Conservation (phyloP, 1,284 basidiomycete genomes). For the Volvariella surrecta region DNA sequence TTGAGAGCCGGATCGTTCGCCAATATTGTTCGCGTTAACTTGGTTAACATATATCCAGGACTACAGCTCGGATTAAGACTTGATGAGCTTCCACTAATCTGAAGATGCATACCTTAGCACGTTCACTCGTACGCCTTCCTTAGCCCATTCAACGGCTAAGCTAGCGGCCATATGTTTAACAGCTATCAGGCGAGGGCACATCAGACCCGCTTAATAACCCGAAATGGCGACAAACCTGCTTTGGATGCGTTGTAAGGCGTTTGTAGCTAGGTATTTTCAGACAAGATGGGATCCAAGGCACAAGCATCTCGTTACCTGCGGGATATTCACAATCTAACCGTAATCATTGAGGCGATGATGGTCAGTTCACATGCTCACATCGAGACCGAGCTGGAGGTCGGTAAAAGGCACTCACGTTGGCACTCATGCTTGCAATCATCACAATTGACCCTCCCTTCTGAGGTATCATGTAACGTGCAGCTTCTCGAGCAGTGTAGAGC, state of each 20-base stretch:
- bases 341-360: background rate
- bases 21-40: constrained; percentile 75
- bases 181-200: constrained; percentile 29
- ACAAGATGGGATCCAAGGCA: constrained; percentile 2
- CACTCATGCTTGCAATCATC: constrained; percentile 87
- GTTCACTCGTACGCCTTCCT: constrained; percentile 79
- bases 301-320: constrained; percentile 41
- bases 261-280: constrained; percentile 55
- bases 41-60: constrained; percentile 87
- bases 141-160: constrained; percentile 87
- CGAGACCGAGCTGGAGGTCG: too few relatives aligned
- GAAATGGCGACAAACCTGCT: constrained; percentile 45
- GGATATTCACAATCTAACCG: constrained; percentile 74
- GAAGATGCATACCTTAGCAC: constrained; percentile 45
- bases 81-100: background rate
- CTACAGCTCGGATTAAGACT: constrained; percentile 25
- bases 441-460: constrained; percentile 77
- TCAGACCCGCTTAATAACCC: background rate
- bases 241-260: constrained; percentile 97
- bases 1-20: constrained; percentile 65
- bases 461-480: constrained; percentile 74
- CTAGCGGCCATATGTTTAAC: constrained; percentile 86
- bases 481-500: constrained; percentile 92
- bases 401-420: constrained; percentile 74
- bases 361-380: background rate